These are phyloP conservation scores for Cercospora zeae-maydis DNA, from an alignment of 2,329 filamentous ascomycete species.

Conservation along the genomic window DNA sequence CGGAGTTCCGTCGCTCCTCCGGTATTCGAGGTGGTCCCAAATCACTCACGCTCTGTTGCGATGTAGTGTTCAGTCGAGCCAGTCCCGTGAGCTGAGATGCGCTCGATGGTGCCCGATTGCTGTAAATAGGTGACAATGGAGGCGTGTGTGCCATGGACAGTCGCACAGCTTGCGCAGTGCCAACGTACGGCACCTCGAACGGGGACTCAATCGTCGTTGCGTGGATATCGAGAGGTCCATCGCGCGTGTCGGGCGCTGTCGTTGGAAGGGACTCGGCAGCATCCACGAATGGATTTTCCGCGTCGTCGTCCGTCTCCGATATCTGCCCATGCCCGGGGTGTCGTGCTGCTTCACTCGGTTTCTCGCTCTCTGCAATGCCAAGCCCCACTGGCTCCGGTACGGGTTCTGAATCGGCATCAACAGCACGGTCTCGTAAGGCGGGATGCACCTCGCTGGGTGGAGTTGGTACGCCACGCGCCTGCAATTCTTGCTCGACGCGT, in stretches of 20 bases:
- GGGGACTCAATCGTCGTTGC: constrained; percentile 32
- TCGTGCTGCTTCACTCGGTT: neutral
- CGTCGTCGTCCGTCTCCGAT: neutral
- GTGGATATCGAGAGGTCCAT: constrained; percentile 6
- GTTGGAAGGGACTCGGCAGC: constrained; percentile 24
- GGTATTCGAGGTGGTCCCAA: constrained; percentile 30
- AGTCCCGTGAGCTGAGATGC: constrained; percentile 21
- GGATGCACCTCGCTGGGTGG: constrained; percentile 36
- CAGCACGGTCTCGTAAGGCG: constrained; percentile 28
- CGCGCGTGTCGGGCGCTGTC: constrained; percentile 4
- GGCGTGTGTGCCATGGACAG: constrained; percentile 48
- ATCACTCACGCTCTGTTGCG: constrained; percentile 21
- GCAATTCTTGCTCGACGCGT: constrained; percentile 29
- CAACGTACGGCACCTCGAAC: constrained; percentile 47
- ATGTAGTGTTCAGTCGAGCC: constrained; percentile 18
- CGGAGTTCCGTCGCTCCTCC: constrained; percentile 30
- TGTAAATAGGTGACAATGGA: constrained; percentile 35
- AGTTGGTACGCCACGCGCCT: constrained; percentile 24
- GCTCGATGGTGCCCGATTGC: constrained; percentile 12
- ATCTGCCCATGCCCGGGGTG: neutral
- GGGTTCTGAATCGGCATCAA: neutral
- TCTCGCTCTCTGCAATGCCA: constrained; percentile 29
- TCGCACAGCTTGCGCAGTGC: constrained; percentile 48
- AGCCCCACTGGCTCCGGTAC: constrained; percentile 29
- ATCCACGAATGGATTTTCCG: constrained; percentile 29